phyloP scores from a whole-genome alignment of 805 yeast genomes.

The Isabelozyma rhagii region DNA sequence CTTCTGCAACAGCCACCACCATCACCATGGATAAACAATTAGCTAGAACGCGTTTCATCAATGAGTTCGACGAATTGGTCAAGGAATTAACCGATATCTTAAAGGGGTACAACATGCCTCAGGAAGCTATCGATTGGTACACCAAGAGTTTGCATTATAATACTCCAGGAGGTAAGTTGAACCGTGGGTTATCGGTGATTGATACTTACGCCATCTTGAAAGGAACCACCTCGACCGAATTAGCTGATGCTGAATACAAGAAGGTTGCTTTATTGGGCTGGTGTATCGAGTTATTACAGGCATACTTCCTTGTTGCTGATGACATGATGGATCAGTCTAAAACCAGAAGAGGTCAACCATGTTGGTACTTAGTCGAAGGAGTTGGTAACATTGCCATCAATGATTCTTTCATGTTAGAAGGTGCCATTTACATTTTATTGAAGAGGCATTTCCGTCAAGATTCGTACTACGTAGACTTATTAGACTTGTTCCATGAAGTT shows the following conservation, averaged over 20 bases:
- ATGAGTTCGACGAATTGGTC: conserved; percentile 73
- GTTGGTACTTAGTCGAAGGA: conserved; percentile 83
- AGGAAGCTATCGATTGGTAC: conserved; percentile 85
- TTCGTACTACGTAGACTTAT: conserved; percentile 78
- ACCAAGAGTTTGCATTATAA: conserved; percentile 71
- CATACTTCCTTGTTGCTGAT: conserved; percentile 94
- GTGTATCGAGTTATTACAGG: conserved; percentile 92
- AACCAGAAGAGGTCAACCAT: conserved; percentile 97
- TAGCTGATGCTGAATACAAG: conserved; percentile 67
- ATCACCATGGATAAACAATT: conserved; percentile 21
- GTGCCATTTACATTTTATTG: conserved; percentile 83
- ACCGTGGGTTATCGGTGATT: conserved; percentile 93
- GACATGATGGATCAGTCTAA: conserved; percentile 97
- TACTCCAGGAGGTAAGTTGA: conserved; percentile 94
- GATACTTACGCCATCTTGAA: conserved; percentile 86
- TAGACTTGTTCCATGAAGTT: conserved; percentile 94
- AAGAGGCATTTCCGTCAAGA: conserved; percentile 86
- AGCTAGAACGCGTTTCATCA: conserved; percentile 55
- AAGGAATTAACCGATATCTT: conserved; percentile 66
- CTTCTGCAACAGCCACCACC: background rate
- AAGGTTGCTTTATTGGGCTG: conserved; percentile 90
- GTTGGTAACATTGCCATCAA: conserved; percentile 95
- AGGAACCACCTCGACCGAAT: conserved; percentile 53
- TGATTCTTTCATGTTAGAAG: conserved; percentile 95
- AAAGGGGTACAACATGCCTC: conserved; percentile 72